Conservation (phyloP, 225 moss, liverwort and hornwort genomes). For the Anthoceros angustus region DNA sequence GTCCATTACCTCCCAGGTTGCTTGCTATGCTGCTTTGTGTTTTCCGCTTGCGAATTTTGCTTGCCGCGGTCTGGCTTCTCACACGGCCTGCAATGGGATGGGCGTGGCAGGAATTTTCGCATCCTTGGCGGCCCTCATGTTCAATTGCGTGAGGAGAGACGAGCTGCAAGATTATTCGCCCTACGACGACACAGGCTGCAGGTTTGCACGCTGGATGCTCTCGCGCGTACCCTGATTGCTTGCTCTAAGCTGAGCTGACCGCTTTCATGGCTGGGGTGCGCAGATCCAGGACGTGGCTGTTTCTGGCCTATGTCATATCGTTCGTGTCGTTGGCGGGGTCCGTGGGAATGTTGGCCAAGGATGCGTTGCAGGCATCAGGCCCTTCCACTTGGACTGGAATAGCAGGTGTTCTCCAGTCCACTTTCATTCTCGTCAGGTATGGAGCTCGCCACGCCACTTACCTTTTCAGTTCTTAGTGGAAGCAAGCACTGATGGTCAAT, state of each 20-base stretch:
- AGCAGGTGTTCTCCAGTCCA: constrained; percentile 68
- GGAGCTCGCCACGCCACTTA: neutral
- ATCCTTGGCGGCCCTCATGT: constrained; percentile 74
- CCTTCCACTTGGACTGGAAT: constrained; percentile 74
- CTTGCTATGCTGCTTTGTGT: neutral
- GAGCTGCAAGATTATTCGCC: constrained; percentile 64
- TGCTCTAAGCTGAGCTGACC: no score
- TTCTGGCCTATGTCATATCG: constrained; percentile 75
- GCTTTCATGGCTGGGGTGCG: constrained; percentile 4
- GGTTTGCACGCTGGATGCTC: constrained; percentile 15
- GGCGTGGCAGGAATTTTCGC: constrained; percentile 53
- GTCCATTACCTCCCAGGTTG: constrained; percentile 79
- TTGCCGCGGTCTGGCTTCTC: neutral
- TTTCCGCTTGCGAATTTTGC: neutral
- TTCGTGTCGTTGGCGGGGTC: constrained; percentile 63
- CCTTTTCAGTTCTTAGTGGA: neutral
- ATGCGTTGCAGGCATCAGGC: constrained; percentile 41
- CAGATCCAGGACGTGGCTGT: constrained; percentile 83
- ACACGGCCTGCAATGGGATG: neutral
- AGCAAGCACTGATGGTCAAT: neutral
- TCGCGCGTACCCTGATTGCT: neutral
- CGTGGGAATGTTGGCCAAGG: constrained; percentile 68
- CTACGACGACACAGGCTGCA: constrained; percentile 67
- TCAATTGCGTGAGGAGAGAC: constrained; percentile 74
- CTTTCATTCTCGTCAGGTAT: constrained; percentile 61